These are phyloP conservation scores for Allomyces javanicus DNA, from an alignment of 192 early-diverging fungal species.

Conservation along the genomic window DNA sequence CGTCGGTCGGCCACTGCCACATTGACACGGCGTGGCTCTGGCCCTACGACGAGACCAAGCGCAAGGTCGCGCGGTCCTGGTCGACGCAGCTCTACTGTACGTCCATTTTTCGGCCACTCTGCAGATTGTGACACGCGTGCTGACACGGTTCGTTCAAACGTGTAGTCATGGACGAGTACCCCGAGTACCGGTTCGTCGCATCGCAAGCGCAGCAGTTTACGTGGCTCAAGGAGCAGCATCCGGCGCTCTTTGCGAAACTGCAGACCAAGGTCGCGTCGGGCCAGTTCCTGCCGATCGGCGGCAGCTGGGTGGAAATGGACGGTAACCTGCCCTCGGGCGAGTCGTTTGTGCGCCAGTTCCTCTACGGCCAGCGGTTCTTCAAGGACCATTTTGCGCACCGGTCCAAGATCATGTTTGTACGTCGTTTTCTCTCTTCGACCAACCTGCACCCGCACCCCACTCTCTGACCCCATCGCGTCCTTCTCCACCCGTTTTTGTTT, in stretches of 20 bases:
- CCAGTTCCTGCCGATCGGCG: conserved; percentile 83
- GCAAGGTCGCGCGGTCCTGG: conserved; percentile 78
- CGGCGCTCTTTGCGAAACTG: conserved; percentile 56
- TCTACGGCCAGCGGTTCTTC: conserved; percentile 65
- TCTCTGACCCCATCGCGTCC: too few relatives aligned
- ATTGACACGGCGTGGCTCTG: conserved; percentile 88
- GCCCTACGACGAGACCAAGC: conserved; percentile 94
- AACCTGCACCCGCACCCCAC: too few relatives aligned
- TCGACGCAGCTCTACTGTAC: conserved; percentile 38
- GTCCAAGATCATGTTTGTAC: conserved; percentile 12
- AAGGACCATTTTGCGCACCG: conserved; percentile 51
- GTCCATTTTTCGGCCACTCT: too few relatives aligned
- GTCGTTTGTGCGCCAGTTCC: conserved; percentile 75
- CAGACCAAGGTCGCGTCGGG: conserved; percentile 44
- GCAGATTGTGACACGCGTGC: background rate
- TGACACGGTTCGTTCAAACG: background rate
- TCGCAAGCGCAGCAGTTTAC: conserved; percentile 96
- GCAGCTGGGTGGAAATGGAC: conserved; percentile 98
- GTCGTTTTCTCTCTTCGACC: background rate
- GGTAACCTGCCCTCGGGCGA: conserved; percentile 96
- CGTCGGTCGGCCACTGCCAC: conserved; percentile 85
- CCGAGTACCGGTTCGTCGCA: conserved; percentile 76
- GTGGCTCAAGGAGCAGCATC: conserved; percentile 72
- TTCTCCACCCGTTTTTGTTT: conserved; percentile 46
- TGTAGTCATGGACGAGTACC: conserved; percentile 59